Evolutionary conservation across 2,329 filamentous ascomycete genomes (phyloP).

Genomic region (Epicoccum nigrum): DNA sequence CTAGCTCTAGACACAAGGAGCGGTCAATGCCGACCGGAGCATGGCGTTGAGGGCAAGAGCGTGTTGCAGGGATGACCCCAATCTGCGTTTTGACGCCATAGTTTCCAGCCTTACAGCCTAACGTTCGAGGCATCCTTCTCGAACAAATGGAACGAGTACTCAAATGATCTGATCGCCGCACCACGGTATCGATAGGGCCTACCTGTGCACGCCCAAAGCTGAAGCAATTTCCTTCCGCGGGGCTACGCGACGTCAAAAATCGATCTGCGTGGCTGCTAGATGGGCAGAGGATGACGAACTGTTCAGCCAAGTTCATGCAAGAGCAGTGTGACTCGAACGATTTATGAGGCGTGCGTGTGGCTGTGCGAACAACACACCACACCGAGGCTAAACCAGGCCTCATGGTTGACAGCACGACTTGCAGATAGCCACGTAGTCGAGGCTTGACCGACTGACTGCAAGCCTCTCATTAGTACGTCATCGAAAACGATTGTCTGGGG

Average conservation of each 20-base stretch:
- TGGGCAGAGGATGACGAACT: conserved; percentile 28
- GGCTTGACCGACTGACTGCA: conserved; percentile 31
- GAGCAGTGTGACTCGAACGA: conserved; percentile 16
- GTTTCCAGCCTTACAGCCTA: conserved; percentile 23
- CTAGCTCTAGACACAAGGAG: conserved; percentile 1
- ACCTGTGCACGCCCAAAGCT: conserved; percentile 17
- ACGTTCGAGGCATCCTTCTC: conserved; percentile 17
- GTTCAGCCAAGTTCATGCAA: conserved; percentile 34
- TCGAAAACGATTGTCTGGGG: conserved; percentile 28
- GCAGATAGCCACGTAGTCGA: conserved; percentile 34
- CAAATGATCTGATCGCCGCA: conserved; percentile 19
- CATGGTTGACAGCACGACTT: conserved; percentile 31
- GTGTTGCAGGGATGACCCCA: conserved; percentile 13
- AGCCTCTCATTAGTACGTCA: conserved; percentile 38
- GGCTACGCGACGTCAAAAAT: conserved; percentile 14
- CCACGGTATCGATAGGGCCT: conserved; percentile 27
- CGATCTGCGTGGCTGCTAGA: conserved; percentile 25
- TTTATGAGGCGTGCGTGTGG: conserved; percentile 22
- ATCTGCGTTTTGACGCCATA: conserved; percentile 6
- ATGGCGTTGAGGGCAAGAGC: conserved; percentile 13
- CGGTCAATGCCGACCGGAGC: conserved; percentile 10
- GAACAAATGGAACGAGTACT: conserved; percentile 15
- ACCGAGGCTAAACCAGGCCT: conserved; percentile 2
- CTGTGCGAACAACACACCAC: conserved; percentile 33
- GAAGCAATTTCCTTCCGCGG: conserved; percentile 22